A percentile compares a stretch with the other conserved stretches of the same genome.
phyloP scores from a whole-genome alignment of 495 filamentous ascomycete genomes.

The Annulohypoxylon maeteangense region DNA sequence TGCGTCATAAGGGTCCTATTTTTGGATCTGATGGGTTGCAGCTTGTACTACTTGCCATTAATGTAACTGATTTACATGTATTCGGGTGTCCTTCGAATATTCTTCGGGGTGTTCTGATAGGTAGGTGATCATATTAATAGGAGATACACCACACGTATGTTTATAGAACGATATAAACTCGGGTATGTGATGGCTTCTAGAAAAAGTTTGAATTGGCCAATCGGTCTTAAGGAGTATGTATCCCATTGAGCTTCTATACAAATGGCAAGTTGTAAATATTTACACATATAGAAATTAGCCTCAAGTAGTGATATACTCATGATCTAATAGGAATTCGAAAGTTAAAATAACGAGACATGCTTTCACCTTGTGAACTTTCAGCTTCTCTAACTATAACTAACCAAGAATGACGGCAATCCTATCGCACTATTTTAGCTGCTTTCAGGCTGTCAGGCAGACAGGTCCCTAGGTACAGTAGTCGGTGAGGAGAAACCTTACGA shows the following conservation, averaged over 20 bases:
- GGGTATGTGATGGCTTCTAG: constrained; percentile 12
- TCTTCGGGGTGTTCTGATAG: background rate
- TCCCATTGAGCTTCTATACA: background rate
- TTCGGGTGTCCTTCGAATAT: constrained; percentile 2
- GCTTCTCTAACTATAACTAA: background rate
- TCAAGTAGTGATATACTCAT: background rate
- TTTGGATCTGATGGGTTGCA: constrained; percentile 32
- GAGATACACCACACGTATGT: background rate
- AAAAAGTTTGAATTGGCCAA: constrained; percentile 28
- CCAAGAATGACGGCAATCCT: background rate
- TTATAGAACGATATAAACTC: background rate
- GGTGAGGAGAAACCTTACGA: constrained; percentile 1
- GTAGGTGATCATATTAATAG: background rate
- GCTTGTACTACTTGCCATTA: constrained; percentile 2
- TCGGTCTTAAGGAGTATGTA: background rate
- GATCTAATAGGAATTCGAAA: no score
- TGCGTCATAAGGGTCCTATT: constrained; percentile 35
- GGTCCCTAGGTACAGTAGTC: constrained; percentile 2
- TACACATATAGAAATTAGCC: background rate
- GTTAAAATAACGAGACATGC: background rate
- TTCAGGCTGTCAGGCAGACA: background rate
- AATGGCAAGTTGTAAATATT: background rate
- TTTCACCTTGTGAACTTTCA: background rate
- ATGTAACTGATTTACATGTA: constrained; percentile 13
- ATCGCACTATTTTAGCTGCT: background rate